Evolutionary conservation across 2,329 filamentous ascomycete genomes (phyloP), one percentile per base, ranked within the genome.

Genomic region (Botrytis elliptica): DNA sequence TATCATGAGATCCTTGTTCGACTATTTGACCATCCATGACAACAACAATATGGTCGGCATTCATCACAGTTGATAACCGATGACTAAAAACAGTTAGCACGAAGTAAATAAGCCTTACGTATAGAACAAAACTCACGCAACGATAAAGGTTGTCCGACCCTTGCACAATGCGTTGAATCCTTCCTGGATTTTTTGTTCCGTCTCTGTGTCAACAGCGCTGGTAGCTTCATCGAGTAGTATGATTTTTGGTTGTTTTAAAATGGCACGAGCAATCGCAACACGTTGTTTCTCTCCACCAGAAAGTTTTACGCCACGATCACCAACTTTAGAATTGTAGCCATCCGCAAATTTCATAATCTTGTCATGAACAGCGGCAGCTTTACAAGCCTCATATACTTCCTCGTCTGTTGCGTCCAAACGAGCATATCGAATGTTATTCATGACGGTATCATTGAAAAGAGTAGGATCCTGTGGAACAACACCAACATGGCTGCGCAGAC

Each of bases 151-250:
- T 1, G 88, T 89, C 33, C 87, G 83, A 5, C 82, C 83, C 42
- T 81, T 81, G 70, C 83, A 85, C 38, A 89, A 79, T 59, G 87
- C 88, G 44, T 81, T 80, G 44, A 84, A 78, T 3, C 82, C 82
- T 80, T 77, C 93, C 81, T 98, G 96, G 2, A 99, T 96, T 22
- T 97, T 90, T 62, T 93, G 93, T 83, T 99, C 96, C 0, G 94
- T 97, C 81, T 96, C 95, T 42, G 95, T 97, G 81, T 99, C 96
- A 1, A 99, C 87, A 4, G 94, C 94, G 60, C 93, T 96, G 0
- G 96, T 99, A 22, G 96, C 96, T 83, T 99, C 96, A 77, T 99
- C 96, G 8, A 99, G 90, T 0, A 99, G 88, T 3, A 99, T 87
- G 78, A 99, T 91, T 84, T 95, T 96, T 0, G 95, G 95, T 78